Evolutionary conservation across 441 rosid genomes (phyloP), one percentile per base, ranked within the genome.

Genomic region (Jatropha multifida): DNA sequence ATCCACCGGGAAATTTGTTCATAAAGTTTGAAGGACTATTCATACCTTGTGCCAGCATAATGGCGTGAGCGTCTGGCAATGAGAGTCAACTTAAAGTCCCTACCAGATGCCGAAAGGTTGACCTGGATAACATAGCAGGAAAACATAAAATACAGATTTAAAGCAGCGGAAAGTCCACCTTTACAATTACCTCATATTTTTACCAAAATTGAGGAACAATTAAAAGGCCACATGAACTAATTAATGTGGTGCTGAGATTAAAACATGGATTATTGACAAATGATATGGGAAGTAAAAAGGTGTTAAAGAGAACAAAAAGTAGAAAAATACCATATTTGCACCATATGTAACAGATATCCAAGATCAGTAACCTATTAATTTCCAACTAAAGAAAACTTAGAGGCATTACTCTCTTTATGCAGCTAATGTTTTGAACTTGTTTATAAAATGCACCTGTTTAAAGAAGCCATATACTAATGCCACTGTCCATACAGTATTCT

Each of bases 21-120:
- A 56, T n/a, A 38, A 62, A 17, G 58, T 7, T 46, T 8, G 7
- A 41, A 64, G 67, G 37, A 38, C 8, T 18, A 18, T 71, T 49
- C 74, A 71, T 85, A 90, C 98, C 97, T 93, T 79, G 99, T 96
- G 80, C 99, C 99, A 78, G 99, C 99, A 83, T 86, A 94, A 87
- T 94, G 97, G 40, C 98, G 93, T 48, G 99, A 96, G 20, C 98
- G 91, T 82, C 99, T 93, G 11, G 98, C 97, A 59, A 96, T 94
- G 41, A 96, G 91, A 65, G 97, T 93, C 79, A 96, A 83, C 80
- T 83, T 90, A 76, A 94, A 87, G 70, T 86, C 91, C 76, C 88
- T 85, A 74, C 93, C 95, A 68, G 90, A 89, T 71, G 84, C 89
- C 40, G 91, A 89, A 65, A 90, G 87, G 27, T 84, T 85, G 82